Conservation (phyloP, 1,284 basidiomycete species). For the Puccinia hordei region DNA sequence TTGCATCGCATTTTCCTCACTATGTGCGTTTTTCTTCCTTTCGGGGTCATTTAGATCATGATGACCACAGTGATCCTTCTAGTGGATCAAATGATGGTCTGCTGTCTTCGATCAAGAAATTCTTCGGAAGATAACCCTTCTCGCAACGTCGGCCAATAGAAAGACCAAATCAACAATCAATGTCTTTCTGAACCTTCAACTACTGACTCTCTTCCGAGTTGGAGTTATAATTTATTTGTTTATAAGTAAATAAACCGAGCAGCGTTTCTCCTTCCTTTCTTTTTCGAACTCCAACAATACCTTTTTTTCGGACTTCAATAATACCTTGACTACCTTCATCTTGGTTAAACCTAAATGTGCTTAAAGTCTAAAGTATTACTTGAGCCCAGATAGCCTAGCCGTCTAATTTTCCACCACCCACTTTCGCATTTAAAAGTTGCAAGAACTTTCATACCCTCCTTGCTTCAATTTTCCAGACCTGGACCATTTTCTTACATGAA, state of each 20-base stretch:
- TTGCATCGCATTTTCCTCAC: constrained; percentile 15
- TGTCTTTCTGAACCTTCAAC: background rate
- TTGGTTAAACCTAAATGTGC: background rate
- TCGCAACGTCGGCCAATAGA: background rate
- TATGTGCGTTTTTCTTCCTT: constrained; percentile 7
- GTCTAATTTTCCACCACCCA: background rate
- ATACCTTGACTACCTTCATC: background rate
- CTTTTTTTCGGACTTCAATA: background rate
- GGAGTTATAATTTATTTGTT: background rate
- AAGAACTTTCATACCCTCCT: background rate
- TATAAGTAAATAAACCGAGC: background rate
- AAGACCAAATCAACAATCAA: background rate
- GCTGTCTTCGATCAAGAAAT: constrained; percentile 29
- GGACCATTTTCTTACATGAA: background rate
- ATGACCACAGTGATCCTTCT: constrained; percentile 24
- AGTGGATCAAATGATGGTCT: constrained; percentile 20
- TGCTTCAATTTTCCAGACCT: background rate
- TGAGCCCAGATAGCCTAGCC: background rate
- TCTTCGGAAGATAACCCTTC: constrained; percentile 27
- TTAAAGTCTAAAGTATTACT: background rate
- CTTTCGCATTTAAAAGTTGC: background rate
- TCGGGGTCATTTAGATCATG: constrained; percentile 13
- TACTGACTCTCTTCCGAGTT: constrained; percentile 6
- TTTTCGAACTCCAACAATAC: background rate
- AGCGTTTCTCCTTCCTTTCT: background rate